Evolutionary conservation across 257 asterid species (phyloP), one percentile per base, ranked within the genome.

Genomic region (Craterostigma plantagineum): DNA sequence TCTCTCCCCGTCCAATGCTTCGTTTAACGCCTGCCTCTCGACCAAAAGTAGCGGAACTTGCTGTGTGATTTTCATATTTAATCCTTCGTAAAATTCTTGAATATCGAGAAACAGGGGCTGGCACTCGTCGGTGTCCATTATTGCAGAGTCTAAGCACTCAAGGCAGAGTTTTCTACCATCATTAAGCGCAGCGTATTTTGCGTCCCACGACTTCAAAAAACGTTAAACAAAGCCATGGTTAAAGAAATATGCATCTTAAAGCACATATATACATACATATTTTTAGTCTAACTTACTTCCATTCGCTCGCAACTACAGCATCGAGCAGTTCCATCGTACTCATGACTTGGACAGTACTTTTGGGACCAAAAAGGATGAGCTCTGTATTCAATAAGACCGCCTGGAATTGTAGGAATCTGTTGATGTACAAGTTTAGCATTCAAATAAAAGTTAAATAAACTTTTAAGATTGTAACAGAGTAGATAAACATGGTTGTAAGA

Each of bases 351-450:
- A 63, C 98, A 87, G 69, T 87, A 87, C 61, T 82, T 87, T 62
- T 87, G 98, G 56, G 92, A 72, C 98, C 98, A 87, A 64, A 87
- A 82, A 49, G 95, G 98, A 63, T 79, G 95, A 18, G 93, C 92
- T 49, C 92, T 71, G 45, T 76, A 87, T 62, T 87, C 98, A 59
- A 87, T 87, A 57, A 82, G 92, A 46, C 95, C 95, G 41, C 82
- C 67, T 55, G 86, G 79, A 61, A 79, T 87, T 59, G 92, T 82
- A 18, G 95, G 91, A 57, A 87, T 82, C 98, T 87, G 73, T 48
- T 14, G 69, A 42, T 5, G 30, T 23, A 23, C 30, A 23, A 23
- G 30, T 23, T 23, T 23, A 23, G 6, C 30, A 23, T 23, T 23
- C 30, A 23, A 23, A 2, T n/a, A n/a, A 23, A 6, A 23, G 30